Percentiles rank a stretch among this genome's conserved stretches.
Evolutionary conservation across 2,329 filamentous ascomycete species (phyloP).

Genomic region (Cytospora piceicola): DNA sequence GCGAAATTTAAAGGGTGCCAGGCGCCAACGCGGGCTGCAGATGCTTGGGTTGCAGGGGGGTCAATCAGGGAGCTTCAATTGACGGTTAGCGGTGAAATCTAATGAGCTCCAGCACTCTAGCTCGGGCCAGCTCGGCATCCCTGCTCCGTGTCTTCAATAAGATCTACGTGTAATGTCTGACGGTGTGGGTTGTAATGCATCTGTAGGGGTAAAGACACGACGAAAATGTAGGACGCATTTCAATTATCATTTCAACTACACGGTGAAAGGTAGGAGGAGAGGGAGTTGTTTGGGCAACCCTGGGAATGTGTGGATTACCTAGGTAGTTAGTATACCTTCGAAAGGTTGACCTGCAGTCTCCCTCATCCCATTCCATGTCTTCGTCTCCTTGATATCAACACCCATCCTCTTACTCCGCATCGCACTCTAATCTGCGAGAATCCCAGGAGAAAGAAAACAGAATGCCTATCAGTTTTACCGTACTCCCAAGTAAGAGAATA

Average conservation of each 20-base stretch:
- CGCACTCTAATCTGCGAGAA: not conserved
- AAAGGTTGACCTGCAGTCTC: not conserved
- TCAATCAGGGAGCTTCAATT: conserved; percentile 1
- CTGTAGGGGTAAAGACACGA: not conserved
- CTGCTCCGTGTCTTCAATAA: conserved; percentile 20
- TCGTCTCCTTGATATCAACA: not conserved
- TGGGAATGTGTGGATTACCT: not conserved
- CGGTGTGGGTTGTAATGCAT: not conserved
- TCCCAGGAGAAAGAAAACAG: not conserved
- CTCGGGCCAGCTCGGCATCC: conserved; percentile 25
- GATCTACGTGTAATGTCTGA: not conserved
- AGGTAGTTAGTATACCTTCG: not conserved
- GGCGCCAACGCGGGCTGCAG: conserved; percentile 5
- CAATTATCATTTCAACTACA: not conserved
- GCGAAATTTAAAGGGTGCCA: conserved; percentile 25
- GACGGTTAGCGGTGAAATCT: conserved; percentile 9
- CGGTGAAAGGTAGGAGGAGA: not conserved
- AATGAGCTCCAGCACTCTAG: conserved; percentile 8
- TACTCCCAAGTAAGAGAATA: not conserved
- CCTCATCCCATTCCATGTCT: not conserved
- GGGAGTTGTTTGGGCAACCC: not conserved
- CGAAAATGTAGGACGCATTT: not conserved
- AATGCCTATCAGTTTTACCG: not conserved
- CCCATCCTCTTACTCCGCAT: not conserved
- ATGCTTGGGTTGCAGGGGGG: conserved; percentile 1